Percentiles rank a stretch among this genome's conserved stretches.
phyloP scores from a whole-genome alignment of 1,284 basidiomycete genomes.

The Cryptococcus floricola region DNA sequence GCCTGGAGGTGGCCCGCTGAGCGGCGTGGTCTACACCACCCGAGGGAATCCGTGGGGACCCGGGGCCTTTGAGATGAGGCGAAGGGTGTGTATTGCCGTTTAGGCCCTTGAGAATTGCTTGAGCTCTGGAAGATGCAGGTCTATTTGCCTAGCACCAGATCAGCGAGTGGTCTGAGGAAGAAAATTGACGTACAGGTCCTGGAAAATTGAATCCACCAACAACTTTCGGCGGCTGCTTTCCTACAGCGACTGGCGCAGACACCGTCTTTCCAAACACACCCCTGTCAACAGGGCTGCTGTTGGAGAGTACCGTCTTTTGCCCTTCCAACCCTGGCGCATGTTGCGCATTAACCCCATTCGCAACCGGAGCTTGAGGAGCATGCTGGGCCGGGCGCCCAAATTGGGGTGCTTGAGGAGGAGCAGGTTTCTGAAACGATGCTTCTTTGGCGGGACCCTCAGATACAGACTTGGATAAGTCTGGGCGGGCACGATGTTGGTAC shows the following conservation, averaged over 20 bases:
- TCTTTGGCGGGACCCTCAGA: background rate
- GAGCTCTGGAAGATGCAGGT: background rate
- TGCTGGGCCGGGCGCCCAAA: too few relatives aligned
- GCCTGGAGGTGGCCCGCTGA: slow-evolving; percentile 17
- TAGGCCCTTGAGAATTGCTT: background rate
- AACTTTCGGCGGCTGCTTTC: too few relatives aligned
- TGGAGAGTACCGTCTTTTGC: too few relatives aligned
- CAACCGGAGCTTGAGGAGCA: too few relatives aligned
- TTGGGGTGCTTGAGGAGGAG: background rate
- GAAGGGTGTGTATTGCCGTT: background rate
- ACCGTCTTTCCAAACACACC: too few relatives aligned
- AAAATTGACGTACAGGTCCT: background rate
- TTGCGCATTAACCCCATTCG: too few relatives aligned
- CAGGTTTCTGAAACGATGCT: background rate
- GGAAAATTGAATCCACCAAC: slow-evolving; percentile 9
- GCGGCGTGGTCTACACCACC: slow-evolving; percentile 33
- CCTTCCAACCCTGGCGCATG: too few relatives aligned
- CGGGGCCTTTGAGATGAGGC: slow-evolving; percentile 11
- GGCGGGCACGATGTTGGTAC: slow-evolving; percentile 43
- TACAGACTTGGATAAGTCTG: slow-evolving; percentile 18
- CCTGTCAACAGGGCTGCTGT: too few relatives aligned
- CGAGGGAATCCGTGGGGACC: slow-evolving; percentile 30
- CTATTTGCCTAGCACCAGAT: background rate
- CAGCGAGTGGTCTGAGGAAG: too few relatives aligned
- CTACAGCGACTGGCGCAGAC: too few relatives aligned